These are phyloP conservation scores for Sclerotinia glacialis DNA, from an alignment of 2,329 filamentous ascomycete genomes.

Conservation along the genomic window DNA sequence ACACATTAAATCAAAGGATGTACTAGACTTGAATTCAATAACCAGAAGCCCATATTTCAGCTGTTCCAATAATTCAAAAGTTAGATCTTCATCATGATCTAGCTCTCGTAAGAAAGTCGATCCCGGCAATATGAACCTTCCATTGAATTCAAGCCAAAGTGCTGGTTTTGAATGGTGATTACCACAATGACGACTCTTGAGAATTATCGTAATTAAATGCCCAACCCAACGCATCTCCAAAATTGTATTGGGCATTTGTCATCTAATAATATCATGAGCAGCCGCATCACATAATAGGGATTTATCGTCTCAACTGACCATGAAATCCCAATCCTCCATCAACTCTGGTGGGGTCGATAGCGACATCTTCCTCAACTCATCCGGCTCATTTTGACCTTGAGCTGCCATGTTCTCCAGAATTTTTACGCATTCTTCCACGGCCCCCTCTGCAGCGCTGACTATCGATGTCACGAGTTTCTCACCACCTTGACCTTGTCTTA, in stretches of 20 bases:
- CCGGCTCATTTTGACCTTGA: conserved; percentile 23
- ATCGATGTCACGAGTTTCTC: conserved; percentile 41
- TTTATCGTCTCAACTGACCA: conserved; percentile 39
- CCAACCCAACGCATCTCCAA: conserved; percentile 29
- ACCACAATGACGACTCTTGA: conserved; percentile 23
- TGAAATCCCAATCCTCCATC: conserved; percentile 45
- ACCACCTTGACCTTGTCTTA: conserved; percentile 41
- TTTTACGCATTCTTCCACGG: conserved; percentile 38
- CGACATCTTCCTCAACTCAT: conserved; percentile 29
- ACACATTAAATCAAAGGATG: neutral
- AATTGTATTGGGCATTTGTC: conserved; percentile 37
- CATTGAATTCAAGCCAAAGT: neutral
- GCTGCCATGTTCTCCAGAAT: conserved; percentile 40
- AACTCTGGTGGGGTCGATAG: conserved; percentile 34
- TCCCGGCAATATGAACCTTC: neutral
- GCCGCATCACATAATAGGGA: neutral
- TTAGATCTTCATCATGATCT: no score
- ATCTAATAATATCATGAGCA: conserved; percentile 32
- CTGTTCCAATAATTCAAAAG: no score
- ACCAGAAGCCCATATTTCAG: no score
- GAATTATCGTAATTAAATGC: conserved; percentile 26
- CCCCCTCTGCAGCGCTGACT: conserved; percentile 43
- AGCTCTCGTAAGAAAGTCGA: no score
- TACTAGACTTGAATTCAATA: neutral
- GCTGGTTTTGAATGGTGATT: neutral